Evolutionary conservation across 176 grass and related monocot genomes (phyloP).

Genomic region (Musa beccarii): DNA sequence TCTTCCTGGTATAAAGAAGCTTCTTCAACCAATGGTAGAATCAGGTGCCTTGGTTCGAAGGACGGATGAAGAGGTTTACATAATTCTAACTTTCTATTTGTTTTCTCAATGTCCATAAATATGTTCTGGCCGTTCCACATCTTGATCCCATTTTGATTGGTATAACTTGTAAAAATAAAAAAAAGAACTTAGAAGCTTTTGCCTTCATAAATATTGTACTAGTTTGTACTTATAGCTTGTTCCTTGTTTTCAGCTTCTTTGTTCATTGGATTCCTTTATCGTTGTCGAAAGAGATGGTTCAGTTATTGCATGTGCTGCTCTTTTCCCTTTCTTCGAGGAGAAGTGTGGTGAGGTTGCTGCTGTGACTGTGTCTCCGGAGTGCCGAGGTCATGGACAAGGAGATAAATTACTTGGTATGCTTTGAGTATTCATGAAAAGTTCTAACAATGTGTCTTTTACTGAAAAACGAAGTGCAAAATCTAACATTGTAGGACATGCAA

Average conservation of each 20-base stretch:
- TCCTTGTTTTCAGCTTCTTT: slow-evolving; percentile 44
- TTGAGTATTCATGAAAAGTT: neutral
- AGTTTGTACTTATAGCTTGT: slow-evolving; percentile 16
- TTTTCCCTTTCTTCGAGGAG: slow-evolving; percentile 69
- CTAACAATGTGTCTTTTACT: too few species aligned
- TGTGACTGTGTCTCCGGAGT: slow-evolving; percentile 89
- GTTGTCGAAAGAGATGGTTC: slow-evolving; percentile 82
- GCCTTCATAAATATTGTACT: neutral
- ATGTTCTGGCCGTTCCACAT: neutral
- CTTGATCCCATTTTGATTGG: slow-evolving; percentile 12
- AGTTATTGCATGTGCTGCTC: slow-evolving; percentile 79
- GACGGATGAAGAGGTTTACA: slow-evolving; percentile 62
- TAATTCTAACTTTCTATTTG: slow-evolving; percentile 3
- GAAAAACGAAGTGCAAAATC: neutral
- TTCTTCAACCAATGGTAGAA: slow-evolving; percentile 73
- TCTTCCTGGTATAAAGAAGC: slow-evolving; percentile 76
- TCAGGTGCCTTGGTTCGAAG: slow-evolving; percentile 59
- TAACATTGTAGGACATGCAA: neutral
- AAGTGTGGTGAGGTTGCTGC: slow-evolving; percentile 93
- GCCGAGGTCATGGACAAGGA: slow-evolving; percentile 87
- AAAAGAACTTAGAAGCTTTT: neutral
- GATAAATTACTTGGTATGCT: slow-evolving; percentile 84
- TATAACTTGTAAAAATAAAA: neutral
- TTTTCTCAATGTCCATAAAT: neutral
- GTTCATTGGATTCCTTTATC: slow-evolving; percentile 55